Conservation (phyloP, 495 filamentous ascomycete genomes). For the Aspergillus egyptiacus region DNA sequence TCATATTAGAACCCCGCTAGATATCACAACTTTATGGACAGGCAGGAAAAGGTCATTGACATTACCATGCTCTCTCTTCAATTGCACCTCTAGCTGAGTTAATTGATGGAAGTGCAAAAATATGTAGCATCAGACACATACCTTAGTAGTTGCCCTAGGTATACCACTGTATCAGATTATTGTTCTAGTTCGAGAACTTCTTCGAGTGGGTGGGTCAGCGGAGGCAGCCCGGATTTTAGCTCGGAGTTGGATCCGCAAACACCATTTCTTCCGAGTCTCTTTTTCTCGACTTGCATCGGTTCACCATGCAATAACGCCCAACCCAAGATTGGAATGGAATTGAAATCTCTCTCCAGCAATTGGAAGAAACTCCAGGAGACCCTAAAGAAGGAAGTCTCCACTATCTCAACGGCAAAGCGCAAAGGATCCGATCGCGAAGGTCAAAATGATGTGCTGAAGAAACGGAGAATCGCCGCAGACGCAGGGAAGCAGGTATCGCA, state of each 20-base stretch:
- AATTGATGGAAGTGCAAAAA: too few relatives aligned
- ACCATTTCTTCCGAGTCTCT: slow-evolving; percentile 10
- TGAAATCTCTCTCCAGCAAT: slow-evolving; percentile 51
- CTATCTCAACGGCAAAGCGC: slow-evolving; percentile 28
- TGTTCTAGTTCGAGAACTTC: slow-evolving; percentile 2
- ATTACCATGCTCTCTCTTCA: not conserved
- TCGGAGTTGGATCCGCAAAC: slow-evolving; percentile 16
- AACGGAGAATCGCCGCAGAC: slow-evolving; percentile 29
- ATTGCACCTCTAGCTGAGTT: not conserved
- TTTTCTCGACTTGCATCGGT: slow-evolving; percentile 1
- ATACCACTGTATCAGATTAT: not conserved
- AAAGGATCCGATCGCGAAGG: slow-evolving; percentile 33
- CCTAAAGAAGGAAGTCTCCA: slow-evolving; percentile 45
- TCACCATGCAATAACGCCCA: slow-evolving; percentile 16
- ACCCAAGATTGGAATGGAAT: slow-evolving; percentile 34
- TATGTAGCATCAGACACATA: too few relatives aligned
- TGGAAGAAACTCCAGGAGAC: slow-evolving; percentile 70
- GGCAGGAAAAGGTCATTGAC: slow-evolving; percentile 7
- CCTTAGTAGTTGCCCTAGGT: too few relatives aligned
- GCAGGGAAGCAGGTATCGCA: slow-evolving; percentile 20
- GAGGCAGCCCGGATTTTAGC: slow-evolving; percentile 14
- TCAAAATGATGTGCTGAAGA: slow-evolving; percentile 33
- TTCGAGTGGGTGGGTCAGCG: slow-evolving; percentile 12
- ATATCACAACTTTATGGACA: slow-evolving; percentile 13
- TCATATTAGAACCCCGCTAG: not conserved